Evolutionary conservation across 2,329 filamentous ascomycete species (phyloP).

Genomic region (Scorias spongiosa): DNA sequence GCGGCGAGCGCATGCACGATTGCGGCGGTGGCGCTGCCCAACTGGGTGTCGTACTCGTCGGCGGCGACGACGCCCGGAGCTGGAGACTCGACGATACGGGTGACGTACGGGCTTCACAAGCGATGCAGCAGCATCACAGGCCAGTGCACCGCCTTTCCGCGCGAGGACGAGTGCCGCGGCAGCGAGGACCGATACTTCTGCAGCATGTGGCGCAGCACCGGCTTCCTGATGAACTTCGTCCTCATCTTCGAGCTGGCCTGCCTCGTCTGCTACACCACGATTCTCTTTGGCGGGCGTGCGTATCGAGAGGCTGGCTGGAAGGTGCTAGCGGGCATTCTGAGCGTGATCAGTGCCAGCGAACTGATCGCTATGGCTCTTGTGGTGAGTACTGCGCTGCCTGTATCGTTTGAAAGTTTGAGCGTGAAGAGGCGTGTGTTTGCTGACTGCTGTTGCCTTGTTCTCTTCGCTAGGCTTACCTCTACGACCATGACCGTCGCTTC

Average conservation of each 20-base stretch:
- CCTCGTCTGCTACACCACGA: slow-evolving; percentile 63
- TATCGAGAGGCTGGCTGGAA: slow-evolving; percentile 74
- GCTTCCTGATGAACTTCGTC: slow-evolving; percentile 74
- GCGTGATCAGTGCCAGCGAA: slow-evolving; percentile 52
- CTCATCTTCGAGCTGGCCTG: slow-evolving; percentile 69
- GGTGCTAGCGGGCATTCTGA: slow-evolving; percentile 51
- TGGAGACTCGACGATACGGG: slow-evolving; percentile 35
- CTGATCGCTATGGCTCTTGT: slow-evolving; percentile 68
- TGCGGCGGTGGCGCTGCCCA: slow-evolving; percentile 50
- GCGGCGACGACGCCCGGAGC: slow-evolving; percentile 12
- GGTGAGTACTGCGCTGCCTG: slow-evolving; percentile 36
- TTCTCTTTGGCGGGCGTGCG: slow-evolving; percentile 63
- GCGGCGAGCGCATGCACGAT: slow-evolving; percentile 56
- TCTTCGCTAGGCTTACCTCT: slow-evolving; percentile 55
- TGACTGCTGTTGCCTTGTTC: slow-evolving; percentile 1
- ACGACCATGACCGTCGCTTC: slow-evolving; percentile 71
- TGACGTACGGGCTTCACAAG: slow-evolving; percentile 64
- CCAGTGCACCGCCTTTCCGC: slow-evolving; percentile 51
- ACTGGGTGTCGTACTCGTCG: slow-evolving; percentile 48
- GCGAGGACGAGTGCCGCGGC: slow-evolving; percentile 48
- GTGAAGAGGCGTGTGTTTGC: background rate
- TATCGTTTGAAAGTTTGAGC: background rate
- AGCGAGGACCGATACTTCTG: slow-evolving; percentile 65
- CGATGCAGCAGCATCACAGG: slow-evolving; percentile 59
- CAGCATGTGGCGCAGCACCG: slow-evolving; percentile 76